phyloP scores from a whole-genome alignment of 2,329 filamentous ascomycete genomes.

The Diaporthe australafricana region DNA sequence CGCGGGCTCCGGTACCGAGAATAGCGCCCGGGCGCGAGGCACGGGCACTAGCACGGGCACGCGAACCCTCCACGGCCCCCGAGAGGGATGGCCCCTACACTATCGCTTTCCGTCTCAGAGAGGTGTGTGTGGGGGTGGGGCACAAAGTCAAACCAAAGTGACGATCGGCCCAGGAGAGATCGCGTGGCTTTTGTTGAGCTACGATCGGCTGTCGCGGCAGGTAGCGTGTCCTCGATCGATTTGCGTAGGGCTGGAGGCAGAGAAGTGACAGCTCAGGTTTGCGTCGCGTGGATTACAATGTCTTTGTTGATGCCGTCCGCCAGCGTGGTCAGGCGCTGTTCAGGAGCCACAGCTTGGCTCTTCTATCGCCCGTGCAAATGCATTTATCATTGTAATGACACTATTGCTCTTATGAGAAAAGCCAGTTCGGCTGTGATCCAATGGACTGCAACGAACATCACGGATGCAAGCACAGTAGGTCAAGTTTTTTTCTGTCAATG shows the following conservation, averaged over 20 bases:
- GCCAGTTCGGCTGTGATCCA: background rate
- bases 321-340: background rate
- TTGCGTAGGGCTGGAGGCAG: background rate
- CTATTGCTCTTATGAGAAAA: background rate
- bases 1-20: too few relatives aligned
- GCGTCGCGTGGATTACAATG: background rate
- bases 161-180: slow-evolving; percentile 5
- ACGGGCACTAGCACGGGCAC: background rate
- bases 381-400: background rate
- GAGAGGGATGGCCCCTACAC: background rate
- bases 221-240: background rate
- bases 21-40: too few relatives aligned
- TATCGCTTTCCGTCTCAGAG: background rate
- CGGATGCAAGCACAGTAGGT: background rate
- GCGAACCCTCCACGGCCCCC: background rate
- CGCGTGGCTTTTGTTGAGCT: background rate
- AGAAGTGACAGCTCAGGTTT: slow-evolving; percentile 4
- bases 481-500: background rate
- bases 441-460: background rate
- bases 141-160: background rate
- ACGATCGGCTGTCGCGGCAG: background rate
- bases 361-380: background rate
- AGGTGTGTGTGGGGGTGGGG: background rate
- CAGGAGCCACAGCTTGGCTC: background rate
- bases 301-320: background rate